These are phyloP conservation scores for Amanita rimosa DNA, from an alignment of 768 basidiomycete species.

Conservation along the genomic window DNA sequence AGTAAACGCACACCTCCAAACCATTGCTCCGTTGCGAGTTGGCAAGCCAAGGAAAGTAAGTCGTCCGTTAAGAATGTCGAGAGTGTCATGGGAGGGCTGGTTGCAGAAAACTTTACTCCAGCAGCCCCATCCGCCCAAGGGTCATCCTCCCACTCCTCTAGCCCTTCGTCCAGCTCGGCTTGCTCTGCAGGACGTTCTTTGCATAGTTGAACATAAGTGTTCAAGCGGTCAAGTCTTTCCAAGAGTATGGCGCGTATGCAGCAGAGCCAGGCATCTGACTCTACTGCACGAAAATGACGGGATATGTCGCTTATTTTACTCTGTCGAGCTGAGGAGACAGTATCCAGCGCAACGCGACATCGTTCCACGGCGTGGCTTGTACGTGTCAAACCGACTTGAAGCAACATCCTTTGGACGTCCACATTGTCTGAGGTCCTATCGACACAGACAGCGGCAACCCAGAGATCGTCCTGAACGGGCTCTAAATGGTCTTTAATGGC, in stretches of 20 bases:
- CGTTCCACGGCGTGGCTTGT: slow-evolving; percentile 38
- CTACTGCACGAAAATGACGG: slow-evolving; percentile 44
- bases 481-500: slow-evolving; percentile 35
- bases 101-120: slow-evolving; percentile 18
- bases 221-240: slow-evolving; percentile 54
- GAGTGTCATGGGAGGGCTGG: slow-evolving; percentile 36
- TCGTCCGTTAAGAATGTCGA: slow-evolving; percentile 52
- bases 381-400: slow-evolving; percentile 54
- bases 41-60: slow-evolving; percentile 45
- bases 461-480: slow-evolving; percentile 52
- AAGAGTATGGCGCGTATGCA: slow-evolving; percentile 59
- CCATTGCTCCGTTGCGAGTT: slow-evolving; percentile 53
- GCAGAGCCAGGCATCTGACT: slow-evolving; percentile 54
- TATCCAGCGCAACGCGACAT: slow-evolving; percentile 25
- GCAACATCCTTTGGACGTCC: slow-evolving; percentile 41
- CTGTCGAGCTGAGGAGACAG: slow-evolving; percentile 7
- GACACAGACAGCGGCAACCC: slow-evolving; percentile 65
- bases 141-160: slow-evolving; percentile 69
- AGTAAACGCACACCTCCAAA: slow-evolving; percentile 50
- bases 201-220: slow-evolving; percentile 59
- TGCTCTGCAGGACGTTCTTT: slow-evolving; percentile 26
- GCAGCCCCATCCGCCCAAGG: slow-evolving; percentile 52
- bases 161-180: slow-evolving; percentile 34
- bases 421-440: slow-evolving; percentile 57
- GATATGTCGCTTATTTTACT: slow-evolving; percentile 21